A percentile compares a stretch with the other conserved stretches of the same genome.
phyloP scores from a whole-genome alignment of 345 rosid genomes.

The Microthlaspi erraticum region DNA sequence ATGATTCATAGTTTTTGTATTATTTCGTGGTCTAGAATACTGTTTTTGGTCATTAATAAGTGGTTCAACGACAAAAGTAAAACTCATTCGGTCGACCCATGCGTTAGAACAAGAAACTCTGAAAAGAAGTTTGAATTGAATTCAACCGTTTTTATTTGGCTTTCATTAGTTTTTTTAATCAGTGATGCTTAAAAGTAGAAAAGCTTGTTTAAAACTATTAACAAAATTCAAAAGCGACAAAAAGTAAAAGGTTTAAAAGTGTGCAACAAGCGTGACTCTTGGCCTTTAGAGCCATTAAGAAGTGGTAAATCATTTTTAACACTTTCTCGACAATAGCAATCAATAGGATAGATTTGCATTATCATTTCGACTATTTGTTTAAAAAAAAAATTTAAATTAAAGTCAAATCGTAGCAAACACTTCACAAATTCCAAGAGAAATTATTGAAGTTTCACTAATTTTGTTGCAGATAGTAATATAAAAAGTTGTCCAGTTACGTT shows the following conservation, averaged over 20 bases:
- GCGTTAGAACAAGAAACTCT: constrained; percentile 43
- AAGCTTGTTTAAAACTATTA: background rate
- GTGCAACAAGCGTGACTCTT: constrained; percentile 48
- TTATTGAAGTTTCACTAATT: constrained; percentile 24
- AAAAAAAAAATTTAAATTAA: background rate
- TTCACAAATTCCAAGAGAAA: background rate
- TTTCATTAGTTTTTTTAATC: constrained; percentile 26
- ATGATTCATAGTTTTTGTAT: background rate
- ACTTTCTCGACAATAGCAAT: constrained; percentile 30
- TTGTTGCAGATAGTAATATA: too few species aligned
- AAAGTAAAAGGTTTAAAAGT: constrained; percentile 28
- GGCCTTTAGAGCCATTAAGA: constrained; percentile 32
- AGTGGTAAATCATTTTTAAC: constrained; percentile 36
- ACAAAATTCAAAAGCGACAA: background rate
- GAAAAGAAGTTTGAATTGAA: constrained; percentile 34
- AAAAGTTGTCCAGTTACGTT: constrained; percentile 20
- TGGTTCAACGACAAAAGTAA: constrained; percentile 45
- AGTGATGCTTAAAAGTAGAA: constrained; percentile 24
- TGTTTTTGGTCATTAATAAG: constrained; percentile 41
- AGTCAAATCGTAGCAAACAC: constrained; percentile 31
- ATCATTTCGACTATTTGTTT: constrained; percentile 17
- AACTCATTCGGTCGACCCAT: constrained; percentile 45
- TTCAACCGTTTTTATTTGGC: constrained; percentile 42
- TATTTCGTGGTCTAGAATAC: constrained; percentile 8
- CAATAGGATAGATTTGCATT: constrained; percentile 23